A percentile compares a stretch with the other conserved stretches of the same genome.
Conservation (phyloP, 352 stramenopile genomes). For the Pythium volutum region DNA sequence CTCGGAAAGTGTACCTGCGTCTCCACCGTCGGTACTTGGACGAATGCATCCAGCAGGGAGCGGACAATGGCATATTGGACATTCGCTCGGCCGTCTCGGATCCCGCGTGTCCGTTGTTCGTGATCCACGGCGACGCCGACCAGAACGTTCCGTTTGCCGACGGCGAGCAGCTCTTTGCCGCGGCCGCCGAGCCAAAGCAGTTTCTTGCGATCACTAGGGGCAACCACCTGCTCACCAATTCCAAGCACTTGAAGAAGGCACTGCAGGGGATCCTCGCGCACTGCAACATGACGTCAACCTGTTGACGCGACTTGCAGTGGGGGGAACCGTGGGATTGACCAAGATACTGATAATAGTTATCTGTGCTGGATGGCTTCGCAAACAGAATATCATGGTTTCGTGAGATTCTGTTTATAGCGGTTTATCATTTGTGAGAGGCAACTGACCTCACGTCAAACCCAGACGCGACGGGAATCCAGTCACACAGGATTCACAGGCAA, state of each 20-base stretch:
- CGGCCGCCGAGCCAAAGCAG: constrained; percentile 51
- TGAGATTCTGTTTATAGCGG: not conserved
- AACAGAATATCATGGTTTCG: constrained; percentile 12
- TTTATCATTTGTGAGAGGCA: not conserved
- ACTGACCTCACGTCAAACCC: too few relatives aligned
- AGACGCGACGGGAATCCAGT: too few relatives aligned
- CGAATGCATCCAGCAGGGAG: constrained; percentile 29
- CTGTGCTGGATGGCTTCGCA: constrained; percentile 4
- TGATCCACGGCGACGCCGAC: constrained; percentile 68
- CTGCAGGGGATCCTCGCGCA: constrained; percentile 42
- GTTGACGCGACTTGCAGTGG: not conserved
- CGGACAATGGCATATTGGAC: constrained; percentile 35
- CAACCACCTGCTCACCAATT: constrained; percentile 79
- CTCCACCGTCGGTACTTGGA: constrained; percentile 49
- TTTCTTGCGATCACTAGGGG: constrained; percentile 51
- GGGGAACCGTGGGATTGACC: too few relatives aligned
- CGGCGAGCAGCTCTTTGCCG: constrained; percentile 51
- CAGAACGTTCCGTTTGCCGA: constrained; percentile 51
- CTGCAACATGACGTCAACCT: not conserved
- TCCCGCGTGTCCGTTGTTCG: constrained; percentile 36
- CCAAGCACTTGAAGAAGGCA: constrained; percentile 70
- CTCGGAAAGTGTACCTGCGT: constrained; percentile 50
- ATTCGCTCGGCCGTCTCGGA: constrained; percentile 32
- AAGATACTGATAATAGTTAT: not conserved
- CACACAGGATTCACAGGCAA: too few relatives aligned